Base-by-base conservation (phyloP, 192 early-diverging fungal species). In the Coemansia sp. region DNA sequence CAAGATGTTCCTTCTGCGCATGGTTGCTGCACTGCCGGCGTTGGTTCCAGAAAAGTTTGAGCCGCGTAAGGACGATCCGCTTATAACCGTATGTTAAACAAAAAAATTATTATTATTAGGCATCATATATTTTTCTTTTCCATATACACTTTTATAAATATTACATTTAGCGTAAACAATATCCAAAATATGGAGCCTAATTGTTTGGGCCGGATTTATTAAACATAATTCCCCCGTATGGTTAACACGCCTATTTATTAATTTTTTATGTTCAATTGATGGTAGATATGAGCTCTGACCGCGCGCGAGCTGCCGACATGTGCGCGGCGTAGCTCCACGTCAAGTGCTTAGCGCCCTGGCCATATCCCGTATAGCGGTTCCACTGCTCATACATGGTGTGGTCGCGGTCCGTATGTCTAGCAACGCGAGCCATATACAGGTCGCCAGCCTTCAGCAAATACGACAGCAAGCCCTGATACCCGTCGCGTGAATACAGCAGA, bases 281-380 rank as follows among this genome's bases (percentile, higher is more conserved):
- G 0, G 29, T 13, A 24, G 17, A 51, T 36, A 60, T 17, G 1
- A 77, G 65, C 42, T 62, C 1, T 19, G 40, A 13, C 0, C 75
- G 61, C 6, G 70, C 67, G 1, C 77, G 71, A 0, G 68, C 41
- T 27, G 79, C 79, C 9, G 79, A 51, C 4, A 48, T 67, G n/a
- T 82, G 81, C 0, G 87, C 78, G 1, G 87, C 89, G 66, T 93
- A 89, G 51, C 84, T 87, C 93, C 93, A 93, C 0, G 91, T 93
- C 64, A 94, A 69, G 54, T 92, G 81, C 0, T 61, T 42, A 9
- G 90, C 93, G 0, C 91, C 91, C 5, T 69, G 79, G 17, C 82
- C 80, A 44, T 72, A 83, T 1, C 93, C 93, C 3, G 77, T 80
- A 34, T 53, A 19, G 8, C 79, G 66, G 34, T 87, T 59, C 67